Conservation (phyloP, 176 grass and related monocot genomes). For the Saccharum spontaneum region DNA sequence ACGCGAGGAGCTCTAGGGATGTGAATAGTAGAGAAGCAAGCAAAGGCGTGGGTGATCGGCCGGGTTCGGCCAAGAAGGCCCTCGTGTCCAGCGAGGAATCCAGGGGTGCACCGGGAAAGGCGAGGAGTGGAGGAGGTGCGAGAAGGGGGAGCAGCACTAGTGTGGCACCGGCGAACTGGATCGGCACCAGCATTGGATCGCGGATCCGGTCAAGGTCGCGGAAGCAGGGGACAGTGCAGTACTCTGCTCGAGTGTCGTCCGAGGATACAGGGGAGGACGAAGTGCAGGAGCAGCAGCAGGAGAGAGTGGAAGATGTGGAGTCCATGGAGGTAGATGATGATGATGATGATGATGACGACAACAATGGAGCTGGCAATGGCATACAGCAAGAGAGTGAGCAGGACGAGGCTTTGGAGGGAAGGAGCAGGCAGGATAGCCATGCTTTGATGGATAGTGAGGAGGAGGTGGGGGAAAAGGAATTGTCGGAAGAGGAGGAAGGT, state of each 20-base stretch:
- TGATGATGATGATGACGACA: not conserved
- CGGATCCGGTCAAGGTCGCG: slow-evolving; percentile 1
- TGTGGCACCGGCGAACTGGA: not conserved
- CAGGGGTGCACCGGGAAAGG: not conserved
- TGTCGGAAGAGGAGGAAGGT: not conserved
- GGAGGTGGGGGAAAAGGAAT: not conserved
- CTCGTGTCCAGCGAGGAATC: not conserved
- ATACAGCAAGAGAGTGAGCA: not conserved
- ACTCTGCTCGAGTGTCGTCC: not conserved
- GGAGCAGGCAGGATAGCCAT: not conserved
- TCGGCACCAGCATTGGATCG: not conserved
- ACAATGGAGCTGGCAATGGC: not conserved
- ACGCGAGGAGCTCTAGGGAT: not conserved
- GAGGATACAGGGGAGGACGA: not conserved
- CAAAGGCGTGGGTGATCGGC: not conserved
- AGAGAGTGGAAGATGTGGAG: not conserved
- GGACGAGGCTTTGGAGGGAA: not conserved
- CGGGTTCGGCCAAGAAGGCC: not conserved
- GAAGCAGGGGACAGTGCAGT: not conserved
- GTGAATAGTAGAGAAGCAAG: not conserved
- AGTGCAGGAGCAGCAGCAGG: not conserved
- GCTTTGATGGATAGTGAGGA: not conserved
- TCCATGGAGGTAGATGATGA: not conserved
- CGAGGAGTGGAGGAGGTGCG: not conserved
- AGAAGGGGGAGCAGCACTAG: not conserved